These are phyloP conservation scores for Globomyces pollinis-pini DNA, from an alignment of 192 early-diverging fungal species.

Conservation along the genomic window DNA sequence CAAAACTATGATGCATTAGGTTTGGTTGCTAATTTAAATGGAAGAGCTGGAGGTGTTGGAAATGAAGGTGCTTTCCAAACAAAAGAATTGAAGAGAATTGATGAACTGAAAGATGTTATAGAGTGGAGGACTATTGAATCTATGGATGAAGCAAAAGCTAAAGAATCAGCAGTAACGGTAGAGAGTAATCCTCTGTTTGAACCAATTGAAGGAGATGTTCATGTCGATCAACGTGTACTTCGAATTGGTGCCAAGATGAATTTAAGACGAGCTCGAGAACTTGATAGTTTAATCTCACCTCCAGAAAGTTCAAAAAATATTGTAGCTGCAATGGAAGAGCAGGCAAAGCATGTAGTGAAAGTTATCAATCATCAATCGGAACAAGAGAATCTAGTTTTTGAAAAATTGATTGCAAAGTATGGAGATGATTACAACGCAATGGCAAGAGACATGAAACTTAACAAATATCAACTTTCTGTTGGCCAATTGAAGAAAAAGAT, in stretches of 20 bases:
- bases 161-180: not conserved
- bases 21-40: slow-evolving; percentile 37
- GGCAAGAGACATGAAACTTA: slow-evolving; percentile 40
- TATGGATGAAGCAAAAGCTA: not conserved
- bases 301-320: slow-evolving; percentile 4
- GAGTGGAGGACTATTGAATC: slow-evolving; percentile 22
- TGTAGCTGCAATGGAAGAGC: slow-evolving; percentile 8
- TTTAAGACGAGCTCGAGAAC: not conserved
- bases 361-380: slow-evolving; percentile 22
- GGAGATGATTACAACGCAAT: slow-evolving; percentile 38
- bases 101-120: slow-evolving; percentile 22
- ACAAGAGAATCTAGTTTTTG: slow-evolving; percentile 28
- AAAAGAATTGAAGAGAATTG: slow-evolving; percentile 16
- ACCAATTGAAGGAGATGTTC: slow-evolving; percentile 1
- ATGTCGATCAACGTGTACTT: not conserved
- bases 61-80: slow-evolving; percentile 11
- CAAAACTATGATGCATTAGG: slow-evolving; percentile 50
- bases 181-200: not conserved
- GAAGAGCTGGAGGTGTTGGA: slow-evolving; percentile 31
- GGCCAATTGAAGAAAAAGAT: slow-evolving; percentile 41
- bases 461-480: slow-evolving; percentile 39
- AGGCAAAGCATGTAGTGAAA: not conserved
- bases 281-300: too few species aligned
- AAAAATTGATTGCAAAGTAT: slow-evolving; percentile 29
- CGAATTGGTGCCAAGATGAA: slow-evolving; percentile 5